Conservation (phyloP, 192 early-diverging fungal genomes). For the Umbelopsis sp. region DNA sequence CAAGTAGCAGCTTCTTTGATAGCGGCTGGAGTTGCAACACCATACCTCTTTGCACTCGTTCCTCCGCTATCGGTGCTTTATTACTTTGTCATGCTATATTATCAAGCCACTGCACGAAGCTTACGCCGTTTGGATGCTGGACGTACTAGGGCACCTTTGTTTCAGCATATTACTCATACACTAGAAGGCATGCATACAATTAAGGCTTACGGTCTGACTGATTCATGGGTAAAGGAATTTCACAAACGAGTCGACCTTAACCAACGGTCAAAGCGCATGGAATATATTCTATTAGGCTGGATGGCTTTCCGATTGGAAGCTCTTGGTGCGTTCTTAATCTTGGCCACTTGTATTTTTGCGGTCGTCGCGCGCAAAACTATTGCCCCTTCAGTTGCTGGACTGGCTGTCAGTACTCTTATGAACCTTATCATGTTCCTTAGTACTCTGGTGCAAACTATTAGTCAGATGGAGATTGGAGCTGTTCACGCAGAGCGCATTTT, state of each 20-base stretch:
- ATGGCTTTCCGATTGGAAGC: conserved; percentile 17
- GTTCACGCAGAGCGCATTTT: conserved; percentile 35
- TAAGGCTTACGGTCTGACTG: conserved; percentile 53
- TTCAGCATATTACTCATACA: conserved; percentile 48
- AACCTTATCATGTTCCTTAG: background rate
- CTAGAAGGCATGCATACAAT: conserved; percentile 75
- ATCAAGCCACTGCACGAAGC: conserved; percentile 23
- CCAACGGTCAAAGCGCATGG: conserved; percentile 2
- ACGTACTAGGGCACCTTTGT: conserved; percentile 45
- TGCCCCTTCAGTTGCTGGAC: background rate
- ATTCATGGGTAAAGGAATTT: background rate
- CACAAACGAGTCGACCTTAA: conserved; percentile 6
- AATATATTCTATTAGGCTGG: conserved; percentile 9
- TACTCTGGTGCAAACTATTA: background rate
- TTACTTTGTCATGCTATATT: conserved; percentile 18
- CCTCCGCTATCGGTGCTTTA: conserved; percentile 3
- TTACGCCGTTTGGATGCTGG: conserved; percentile 50
- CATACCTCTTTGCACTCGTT: conserved; percentile 2
- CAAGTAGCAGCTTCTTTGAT: conserved; percentile 15
- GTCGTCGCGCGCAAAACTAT: background rate
- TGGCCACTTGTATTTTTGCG: conserved; percentile 14
- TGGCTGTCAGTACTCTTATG: conserved; percentile 18
- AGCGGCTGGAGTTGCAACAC: conserved; percentile 15
- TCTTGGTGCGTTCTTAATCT: conserved; percentile 17
- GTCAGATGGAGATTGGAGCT: conserved; percentile 24